Evolutionary conservation across 2,329 filamentous ascomycete genomes (phyloP), one percentile per base, ranked within the genome.

Genomic region (Apiospora arundinis): DNA sequence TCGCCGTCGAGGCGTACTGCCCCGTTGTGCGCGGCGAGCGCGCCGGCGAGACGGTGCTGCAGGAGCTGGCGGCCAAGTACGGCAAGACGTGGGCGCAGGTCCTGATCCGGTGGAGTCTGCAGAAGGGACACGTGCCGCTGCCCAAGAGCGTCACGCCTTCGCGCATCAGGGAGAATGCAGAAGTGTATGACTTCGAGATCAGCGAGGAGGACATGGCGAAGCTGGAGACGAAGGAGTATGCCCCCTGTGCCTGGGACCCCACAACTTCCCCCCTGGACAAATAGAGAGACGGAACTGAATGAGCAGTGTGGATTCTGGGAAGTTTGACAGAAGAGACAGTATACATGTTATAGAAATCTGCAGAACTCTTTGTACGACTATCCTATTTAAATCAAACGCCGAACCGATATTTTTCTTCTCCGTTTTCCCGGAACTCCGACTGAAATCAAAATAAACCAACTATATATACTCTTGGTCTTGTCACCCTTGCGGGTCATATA

Each of bases 71-170:
- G 0, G 84, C 91, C 76, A 95, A 94, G 83, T 89, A 96, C 80
- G 86, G 85, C 74, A 95, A 92, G 83, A 89, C 89, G 9, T 89
- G 92, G 72, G 92, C 93, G 12, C 95, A 97, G 85, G 83, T 97
- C 12, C 81, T 97, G 77, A 83, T 97, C 68, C 88, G 94, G 74
- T 97, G 94, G 88, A 93, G 92, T 75, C 81, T 97, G 81, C 93
- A 97, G 82, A 95, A 93, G 82, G 92, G 89, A 4, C 91, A 89
- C 80, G 86, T 93, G 45, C 92, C 92, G 65, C 83, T 95, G 73
- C 92, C 92, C 28, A 95, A 95, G 87, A 93, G 91, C 72, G 91
- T 92, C 68, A 92, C 89, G 5, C 86, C 90, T 0, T 88, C 86
- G 42, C 86, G 92, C 16, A 94, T 95, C 74, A 83, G 85, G 72